Conservation (phyloP, 2,329 filamentous ascomycete species). For the Ceratocystis lukuohia region DNA sequence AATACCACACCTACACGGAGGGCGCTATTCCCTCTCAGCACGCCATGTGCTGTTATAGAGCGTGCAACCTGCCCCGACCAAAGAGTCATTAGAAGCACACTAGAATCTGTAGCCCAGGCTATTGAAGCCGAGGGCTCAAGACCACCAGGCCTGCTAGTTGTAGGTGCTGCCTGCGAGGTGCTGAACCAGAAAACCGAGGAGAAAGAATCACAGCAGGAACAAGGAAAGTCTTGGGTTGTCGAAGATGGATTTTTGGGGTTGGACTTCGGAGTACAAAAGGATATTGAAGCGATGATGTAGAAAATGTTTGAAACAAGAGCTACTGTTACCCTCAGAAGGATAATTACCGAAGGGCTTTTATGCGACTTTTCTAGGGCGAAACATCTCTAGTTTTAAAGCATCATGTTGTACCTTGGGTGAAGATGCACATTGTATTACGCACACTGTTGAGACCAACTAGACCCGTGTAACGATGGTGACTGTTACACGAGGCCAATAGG, state of each 20-base stretch:
- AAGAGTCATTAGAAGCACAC: constrained; percentile 75
- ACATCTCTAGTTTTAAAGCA: too few relatives aligned
- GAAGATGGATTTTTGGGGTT: constrained; percentile 76
- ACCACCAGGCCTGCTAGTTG: constrained; percentile 76
- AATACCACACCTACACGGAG: constrained; percentile 21
- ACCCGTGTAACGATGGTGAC: too few relatives aligned
- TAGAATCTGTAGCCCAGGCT: constrained; percentile 64
- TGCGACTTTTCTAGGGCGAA: too few relatives aligned
- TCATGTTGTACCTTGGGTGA: too few relatives aligned
- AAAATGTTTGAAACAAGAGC: neutral
- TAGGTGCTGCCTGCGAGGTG: constrained; percentile 72
- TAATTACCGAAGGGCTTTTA: too few relatives aligned
- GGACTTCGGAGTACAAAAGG: constrained; percentile 34
- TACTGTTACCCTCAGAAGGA: too few relatives aligned
- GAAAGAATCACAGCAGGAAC: constrained; percentile 26
- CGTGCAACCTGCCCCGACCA: constrained; percentile 90
- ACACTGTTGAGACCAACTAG: too few relatives aligned
- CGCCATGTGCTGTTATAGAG: constrained; percentile 86
- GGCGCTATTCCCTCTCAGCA: constrained; percentile 55
- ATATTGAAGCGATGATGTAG: constrained; percentile 15
- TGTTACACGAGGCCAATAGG: too few relatives aligned
- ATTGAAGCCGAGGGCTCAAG: constrained; percentile 81
- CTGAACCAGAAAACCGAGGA: constrained; percentile 36
- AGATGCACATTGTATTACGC: too few relatives aligned
- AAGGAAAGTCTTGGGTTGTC: constrained; percentile 59